Base-by-base conservation (phyloP, 108 stramenopile species). In the Skeletonema menzelii region DNA sequence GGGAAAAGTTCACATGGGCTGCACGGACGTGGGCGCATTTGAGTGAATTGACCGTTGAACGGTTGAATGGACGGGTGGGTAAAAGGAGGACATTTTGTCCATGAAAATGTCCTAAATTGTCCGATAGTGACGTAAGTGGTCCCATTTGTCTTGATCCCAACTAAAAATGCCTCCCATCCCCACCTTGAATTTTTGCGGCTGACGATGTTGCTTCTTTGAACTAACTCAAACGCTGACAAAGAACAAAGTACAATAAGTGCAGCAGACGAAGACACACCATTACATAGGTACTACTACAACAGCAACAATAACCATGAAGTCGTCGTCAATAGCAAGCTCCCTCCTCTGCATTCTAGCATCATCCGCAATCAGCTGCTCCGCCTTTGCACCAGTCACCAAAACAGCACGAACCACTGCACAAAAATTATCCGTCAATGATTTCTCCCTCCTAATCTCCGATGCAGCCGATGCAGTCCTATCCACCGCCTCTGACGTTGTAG, bases 371-470 rank as follows among this genome's bases (percentile, higher is more conserved):
- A 42, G 15, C 40, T n/a, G 40, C 49, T 24, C 49, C 0, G 49
- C 49, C 22, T 53, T 53, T 53, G 49, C 49, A 53, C 49, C 49
- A 53, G 20, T n/a, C 3, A 11, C 35, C 35, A 37, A 53, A 53
- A 24, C 40, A n/a, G 4, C 49, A 53, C 49, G 49, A 53, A 53
- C 49, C 3, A 53, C 49, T 5, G 22, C 49, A 53, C 49, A 53
- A 22, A 53, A 53, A 53, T 53, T 53, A 22, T 53, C 49, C 17
- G n/a, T 32, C 35, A 56, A 27, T 53, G 61, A 65, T 42, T 27
- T 73, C 24, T 58, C 72, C 26, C 42, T 56, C 55, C 67, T 67
- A 37, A 56, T 67, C 35, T 69, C 73, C 30, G 73, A 65, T 42
- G 73, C 64, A 57, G 55, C 42, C 26, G 65, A 46, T n/a, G 56